A percentile compares a stretch with the other conserved stretches of the same genome.
Conservation (phyloP, 306 rosid species). For the Fagus crenata region DNA sequence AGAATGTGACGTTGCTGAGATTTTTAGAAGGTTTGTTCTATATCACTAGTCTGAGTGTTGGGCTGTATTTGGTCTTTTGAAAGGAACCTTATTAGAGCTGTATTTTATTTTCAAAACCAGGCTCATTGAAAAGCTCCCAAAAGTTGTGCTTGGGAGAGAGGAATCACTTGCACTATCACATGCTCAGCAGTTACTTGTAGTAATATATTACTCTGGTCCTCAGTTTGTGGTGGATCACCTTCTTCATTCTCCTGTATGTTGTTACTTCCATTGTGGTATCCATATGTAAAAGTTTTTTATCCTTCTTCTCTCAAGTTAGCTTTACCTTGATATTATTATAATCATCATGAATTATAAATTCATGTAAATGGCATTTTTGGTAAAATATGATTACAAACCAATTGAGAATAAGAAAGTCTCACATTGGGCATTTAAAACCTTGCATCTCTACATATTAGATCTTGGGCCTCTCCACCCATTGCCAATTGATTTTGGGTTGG, state of each 20-base stretch:
- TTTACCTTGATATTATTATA: not conserved
- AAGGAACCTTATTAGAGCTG: slow-evolving; percentile 17
- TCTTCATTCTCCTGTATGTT: slow-evolving; percentile 83
- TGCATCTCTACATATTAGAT: no score
- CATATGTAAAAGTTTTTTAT: slow-evolving; percentile 3
- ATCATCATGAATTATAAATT: no score
- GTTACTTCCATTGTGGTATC: slow-evolving; percentile 22
- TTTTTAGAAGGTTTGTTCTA: slow-evolving; percentile 64
- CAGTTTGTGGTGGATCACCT: slow-evolving; percentile 66
- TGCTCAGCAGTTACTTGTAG: slow-evolving; percentile 64
- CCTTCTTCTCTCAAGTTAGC: not conserved
- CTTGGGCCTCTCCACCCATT: no score
- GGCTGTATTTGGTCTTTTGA: slow-evolving; percentile 13
- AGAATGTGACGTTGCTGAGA: slow-evolving; percentile 56
- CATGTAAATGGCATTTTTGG: no score
- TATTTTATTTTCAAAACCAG: slow-evolving; percentile 44
- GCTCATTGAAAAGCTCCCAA: slow-evolving; percentile 87
- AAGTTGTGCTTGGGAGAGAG: slow-evolving; percentile 80
- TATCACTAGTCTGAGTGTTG: slow-evolving; percentile 22
- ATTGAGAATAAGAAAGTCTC: no score
- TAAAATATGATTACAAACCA: no score
- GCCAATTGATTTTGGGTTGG: not conserved
- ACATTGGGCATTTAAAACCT: no score
- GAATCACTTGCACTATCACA: slow-evolving; percentile 69
- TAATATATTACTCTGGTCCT: slow-evolving; percentile 89